Evolutionary conservation across 176 grass and related monocot species (phyloP).

Genomic region (Musa itinerans): DNA sequence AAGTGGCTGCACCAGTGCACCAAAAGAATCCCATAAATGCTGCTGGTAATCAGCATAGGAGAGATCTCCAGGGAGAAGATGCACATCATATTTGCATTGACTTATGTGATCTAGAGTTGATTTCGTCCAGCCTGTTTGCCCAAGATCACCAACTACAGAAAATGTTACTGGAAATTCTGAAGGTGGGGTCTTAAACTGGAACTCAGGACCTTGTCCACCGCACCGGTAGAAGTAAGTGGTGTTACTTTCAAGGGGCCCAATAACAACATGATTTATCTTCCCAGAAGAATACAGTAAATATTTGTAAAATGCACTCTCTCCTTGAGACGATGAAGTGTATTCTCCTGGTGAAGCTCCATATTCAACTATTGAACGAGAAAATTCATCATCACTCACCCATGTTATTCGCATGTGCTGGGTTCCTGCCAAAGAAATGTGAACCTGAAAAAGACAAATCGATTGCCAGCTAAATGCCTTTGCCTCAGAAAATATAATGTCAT

Average conservation of each 20-base stretch:
- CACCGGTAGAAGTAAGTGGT: constrained; percentile 68
- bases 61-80: constrained; percentile 82
- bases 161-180: constrained; percentile 71
- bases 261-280: constrained; percentile 81
- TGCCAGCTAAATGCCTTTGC: neutral
- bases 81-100: constrained; percentile 69
- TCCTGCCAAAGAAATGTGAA: constrained; percentile 85
- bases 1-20: constrained; percentile 70
- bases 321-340: constrained; percentile 48
- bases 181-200: constrained; percentile 66
- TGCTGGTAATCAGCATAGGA: constrained; percentile 97
- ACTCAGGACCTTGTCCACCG: constrained; percentile 66
- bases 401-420: constrained; percentile 80
- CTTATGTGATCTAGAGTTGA: constrained; percentile 74
- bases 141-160: constrained; percentile 86
- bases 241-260: constrained; percentile 64
- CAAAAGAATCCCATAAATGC: constrained; percentile 92
- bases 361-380: constrained; percentile 63
- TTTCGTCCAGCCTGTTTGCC: constrained; percentile 78
- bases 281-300: constrained; percentile 80
- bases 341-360: constrained; percentile 57
- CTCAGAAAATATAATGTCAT: too few species aligned
- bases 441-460: constrained; percentile 38
- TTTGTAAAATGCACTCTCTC: constrained; percentile 74
- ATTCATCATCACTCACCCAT: constrained; percentile 52